Conservation (phyloP, 2,329 filamentous ascomycete genomes). For the Alternaria conjuncta region DNA sequence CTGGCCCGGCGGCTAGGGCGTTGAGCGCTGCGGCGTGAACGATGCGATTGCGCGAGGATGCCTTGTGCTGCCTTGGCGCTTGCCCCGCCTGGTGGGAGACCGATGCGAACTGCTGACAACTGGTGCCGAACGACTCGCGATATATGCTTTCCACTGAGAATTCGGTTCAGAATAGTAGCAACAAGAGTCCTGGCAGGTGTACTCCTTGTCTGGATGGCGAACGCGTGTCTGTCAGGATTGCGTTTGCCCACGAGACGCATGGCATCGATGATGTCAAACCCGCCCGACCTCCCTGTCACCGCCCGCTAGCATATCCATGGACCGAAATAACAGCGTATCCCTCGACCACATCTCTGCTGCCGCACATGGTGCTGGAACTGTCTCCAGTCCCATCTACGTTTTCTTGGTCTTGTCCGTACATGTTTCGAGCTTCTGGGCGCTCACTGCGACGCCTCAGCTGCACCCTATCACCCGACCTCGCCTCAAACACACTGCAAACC, state of each 20-base stretch:
- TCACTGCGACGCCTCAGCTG: not conserved
- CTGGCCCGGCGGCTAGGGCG: conserved; percentile 5
- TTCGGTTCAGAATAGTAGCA: not conserved
- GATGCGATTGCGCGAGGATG: conserved; percentile 15
- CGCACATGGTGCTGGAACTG: conserved; percentile 1
- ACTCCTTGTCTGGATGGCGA: conserved; percentile 2
- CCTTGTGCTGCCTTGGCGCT: conserved; percentile 22
- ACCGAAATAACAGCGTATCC: not conserved
- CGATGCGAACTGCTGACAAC: conserved; percentile 14
- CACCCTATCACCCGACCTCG: conserved; percentile 3
- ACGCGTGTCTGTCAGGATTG: conserved; percentile 20
- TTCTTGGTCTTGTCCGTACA: conserved; percentile 1
- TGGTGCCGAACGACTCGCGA: not conserved
- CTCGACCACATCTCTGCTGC: not conserved
- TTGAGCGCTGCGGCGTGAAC: not conserved
- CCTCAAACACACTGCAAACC: conserved; percentile 30
- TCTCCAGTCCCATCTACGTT: not conserved
- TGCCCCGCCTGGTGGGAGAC: conserved; percentile 24
- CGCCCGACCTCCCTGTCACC: conserved; percentile 1
- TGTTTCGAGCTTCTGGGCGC: not conserved
- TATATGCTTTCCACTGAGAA: not conserved
- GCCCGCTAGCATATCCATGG: conserved; percentile 11
- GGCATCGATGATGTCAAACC: conserved; percentile 32
- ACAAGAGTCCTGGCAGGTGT: not conserved
- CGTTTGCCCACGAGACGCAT: conserved; percentile 1